phyloP scores from a whole-genome alignment of 805 yeast species.

The Yarrowia bubula region DNA sequence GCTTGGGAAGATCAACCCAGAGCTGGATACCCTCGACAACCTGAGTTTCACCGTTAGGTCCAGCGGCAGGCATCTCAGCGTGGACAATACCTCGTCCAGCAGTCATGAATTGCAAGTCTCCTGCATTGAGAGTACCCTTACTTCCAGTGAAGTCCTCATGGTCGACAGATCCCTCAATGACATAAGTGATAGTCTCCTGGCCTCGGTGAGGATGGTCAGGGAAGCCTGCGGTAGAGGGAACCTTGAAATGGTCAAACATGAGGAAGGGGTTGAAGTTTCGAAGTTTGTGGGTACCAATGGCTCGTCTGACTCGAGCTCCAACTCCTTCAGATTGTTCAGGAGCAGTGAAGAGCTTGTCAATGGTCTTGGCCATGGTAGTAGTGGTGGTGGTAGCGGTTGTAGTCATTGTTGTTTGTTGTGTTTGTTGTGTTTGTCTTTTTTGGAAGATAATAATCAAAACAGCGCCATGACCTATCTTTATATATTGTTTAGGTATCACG shows the following conservation, averaged over 20 bases:
- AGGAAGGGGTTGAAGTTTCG: constrained; percentile 74
- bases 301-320: constrained; percentile 78
- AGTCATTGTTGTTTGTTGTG: not conserved
- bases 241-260: constrained; percentile 14
- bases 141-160: constrained; percentile 86
- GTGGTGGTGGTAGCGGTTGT: not conserved
- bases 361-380: not conserved
- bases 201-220: constrained; percentile 85
- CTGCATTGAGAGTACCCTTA: constrained; percentile 68
- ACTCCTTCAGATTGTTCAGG: constrained; percentile 75
- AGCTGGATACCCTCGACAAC: constrained; percentile 68
- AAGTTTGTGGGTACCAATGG: constrained; percentile 56
- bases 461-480: not conserved
- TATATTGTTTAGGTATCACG: not conserved
- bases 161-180: constrained; percentile 62
- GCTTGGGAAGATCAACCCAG: constrained; percentile 78
- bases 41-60: constrained; percentile 33
- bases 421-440: not conserved
- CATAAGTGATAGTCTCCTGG: constrained; percentile 71
- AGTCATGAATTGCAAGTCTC: constrained; percentile 89
- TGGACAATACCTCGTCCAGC: constrained; percentile 87
- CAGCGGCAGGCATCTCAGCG: constrained; percentile 73
- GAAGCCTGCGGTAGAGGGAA: constrained; percentile 45
- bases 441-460: not conserved
- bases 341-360: not conserved